phyloP scores from a whole-genome alignment of 345 rosid genomes.

The Lepidium didymum region DNA sequence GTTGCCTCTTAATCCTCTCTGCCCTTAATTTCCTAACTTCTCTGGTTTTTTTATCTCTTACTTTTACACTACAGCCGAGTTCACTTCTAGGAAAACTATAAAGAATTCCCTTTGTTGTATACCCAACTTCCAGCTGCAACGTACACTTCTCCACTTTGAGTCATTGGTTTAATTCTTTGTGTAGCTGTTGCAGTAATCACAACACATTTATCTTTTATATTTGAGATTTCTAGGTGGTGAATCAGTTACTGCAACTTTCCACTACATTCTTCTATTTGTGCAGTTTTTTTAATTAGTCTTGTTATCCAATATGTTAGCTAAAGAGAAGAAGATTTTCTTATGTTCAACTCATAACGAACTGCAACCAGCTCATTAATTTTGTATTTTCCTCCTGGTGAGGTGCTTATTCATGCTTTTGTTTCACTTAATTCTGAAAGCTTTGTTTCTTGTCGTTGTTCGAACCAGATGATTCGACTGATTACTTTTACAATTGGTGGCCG shows the following conservation, averaged over 20 bases:
- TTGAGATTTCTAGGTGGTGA: background rate
- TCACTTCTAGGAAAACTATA: background rate
- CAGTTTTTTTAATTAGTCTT: background rate
- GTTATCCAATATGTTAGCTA: background rate
- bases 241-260: background rate
- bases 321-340: background rate
- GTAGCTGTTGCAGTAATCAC: background rate
- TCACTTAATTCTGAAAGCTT: slow-evolving; percentile 6
- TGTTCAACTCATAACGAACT: background rate
- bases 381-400: background rate
- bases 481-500: slow-evolving; percentile 73
- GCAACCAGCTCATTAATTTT: background rate
- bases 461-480: slow-evolving; percentile 83
- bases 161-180: background rate
- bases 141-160: background rate
- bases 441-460: slow-evolving; percentile 23
- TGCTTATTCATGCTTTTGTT: slow-evolving; percentile 4
- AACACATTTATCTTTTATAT: background rate
- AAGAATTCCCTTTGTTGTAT: background rate
- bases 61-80: background rate
- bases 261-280: background rate
- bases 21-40: background rate
- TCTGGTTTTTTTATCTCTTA: background rate
- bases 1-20: background rate
- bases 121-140: background rate